A percentile compares a stretch with the other conserved stretches of the same genome.
phyloP scores from a whole-genome alignment of 73 alveolate genomes.

The Loxodes magnus region DNA sequence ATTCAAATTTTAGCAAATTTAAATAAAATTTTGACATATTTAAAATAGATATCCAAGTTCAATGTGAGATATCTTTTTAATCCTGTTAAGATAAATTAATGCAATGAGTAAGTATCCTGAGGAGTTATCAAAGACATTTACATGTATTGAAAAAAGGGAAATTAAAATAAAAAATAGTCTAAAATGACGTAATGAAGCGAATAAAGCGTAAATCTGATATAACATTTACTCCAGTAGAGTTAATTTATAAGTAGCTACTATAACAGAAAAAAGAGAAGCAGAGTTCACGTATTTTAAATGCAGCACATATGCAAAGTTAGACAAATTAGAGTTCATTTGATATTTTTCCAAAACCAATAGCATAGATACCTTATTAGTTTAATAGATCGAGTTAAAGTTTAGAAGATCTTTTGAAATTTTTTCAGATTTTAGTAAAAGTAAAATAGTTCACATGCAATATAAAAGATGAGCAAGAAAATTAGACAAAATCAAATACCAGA shows the following conservation, averaged over 20 bases:
- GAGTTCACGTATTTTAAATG: background rate
- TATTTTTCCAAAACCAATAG: no score
- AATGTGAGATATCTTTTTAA: slow-evolving; percentile 45
- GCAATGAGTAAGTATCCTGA: slow-evolving; percentile 44
- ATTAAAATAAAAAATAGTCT: background rate
- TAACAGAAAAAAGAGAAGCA: background rate
- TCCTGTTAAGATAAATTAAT: slow-evolving; percentile 25
- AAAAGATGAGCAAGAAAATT: background rate
- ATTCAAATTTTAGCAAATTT: slow-evolving; percentile 25
- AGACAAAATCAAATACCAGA: background rate
- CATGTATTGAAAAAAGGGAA: slow-evolving; percentile 33
- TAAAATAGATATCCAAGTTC: slow-evolving; percentile 35
- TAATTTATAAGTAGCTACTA: background rate
- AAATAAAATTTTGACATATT: slow-evolving; percentile 27
- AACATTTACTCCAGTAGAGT: background rate
- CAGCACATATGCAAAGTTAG: background rate
- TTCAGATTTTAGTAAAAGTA: background rate
- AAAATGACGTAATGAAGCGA: slow-evolving; percentile 15
- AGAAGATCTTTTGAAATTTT: no score
- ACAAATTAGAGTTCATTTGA: no score
- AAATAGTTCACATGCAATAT: background rate
- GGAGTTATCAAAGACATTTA: slow-evolving; percentile 52
- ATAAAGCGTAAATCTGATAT: background rate
- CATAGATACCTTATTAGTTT: no score
- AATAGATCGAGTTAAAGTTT: no score